Evolutionary conservation across 805 yeast genomes (phyloP).

Genomic region (Spencermartinsiella europaea): DNA sequence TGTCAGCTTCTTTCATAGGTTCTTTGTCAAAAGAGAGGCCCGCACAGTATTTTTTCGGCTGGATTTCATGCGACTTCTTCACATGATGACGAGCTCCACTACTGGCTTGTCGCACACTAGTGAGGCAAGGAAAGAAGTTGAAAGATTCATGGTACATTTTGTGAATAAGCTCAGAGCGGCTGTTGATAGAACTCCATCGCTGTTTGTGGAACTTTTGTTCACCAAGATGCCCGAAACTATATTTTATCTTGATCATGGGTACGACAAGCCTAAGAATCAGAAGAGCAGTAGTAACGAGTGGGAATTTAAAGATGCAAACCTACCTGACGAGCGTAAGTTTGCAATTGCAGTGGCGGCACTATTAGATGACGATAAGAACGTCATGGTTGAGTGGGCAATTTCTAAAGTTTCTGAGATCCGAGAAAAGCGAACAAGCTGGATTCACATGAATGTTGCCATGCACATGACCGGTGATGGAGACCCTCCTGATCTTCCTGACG

Average conservation of each 20-base stretch:
- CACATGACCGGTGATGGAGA: background rate
- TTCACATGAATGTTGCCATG: constrained; percentile 1
- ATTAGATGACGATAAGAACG: constrained; percentile 40
- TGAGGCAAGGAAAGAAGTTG: constrained; percentile 52
- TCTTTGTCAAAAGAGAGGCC: constrained; percentile 59
- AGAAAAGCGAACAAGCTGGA: constrained; percentile 5
- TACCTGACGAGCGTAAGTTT: constrained; percentile 43
- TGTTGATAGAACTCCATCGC: constrained; percentile 47
- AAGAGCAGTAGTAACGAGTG: constrained; percentile 19
- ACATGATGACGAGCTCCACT: constrained; percentile 47
- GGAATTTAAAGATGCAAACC: constrained; percentile 27
- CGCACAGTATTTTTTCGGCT: constrained; percentile 58
- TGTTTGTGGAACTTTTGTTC: constrained; percentile 62
- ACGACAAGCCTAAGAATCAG: constrained; percentile 26
- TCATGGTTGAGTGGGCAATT: constrained; percentile 42
- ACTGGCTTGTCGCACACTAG: constrained; percentile 43
- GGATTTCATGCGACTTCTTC: constrained; percentile 62
- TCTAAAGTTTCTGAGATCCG: constrained; percentile 20
- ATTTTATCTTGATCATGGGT: constrained; percentile 59
- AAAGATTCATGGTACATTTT: constrained; percentile 58
- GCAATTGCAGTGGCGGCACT: constrained; percentile 48
- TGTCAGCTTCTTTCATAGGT: constrained; percentile 63
- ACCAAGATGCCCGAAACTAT: constrained; percentile 45
- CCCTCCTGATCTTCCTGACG: constrained; percentile 3
- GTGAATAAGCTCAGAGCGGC: constrained; percentile 52